Conservation (phyloP, 306 rosid species). For the Prinsepia uniflora region DNA sequence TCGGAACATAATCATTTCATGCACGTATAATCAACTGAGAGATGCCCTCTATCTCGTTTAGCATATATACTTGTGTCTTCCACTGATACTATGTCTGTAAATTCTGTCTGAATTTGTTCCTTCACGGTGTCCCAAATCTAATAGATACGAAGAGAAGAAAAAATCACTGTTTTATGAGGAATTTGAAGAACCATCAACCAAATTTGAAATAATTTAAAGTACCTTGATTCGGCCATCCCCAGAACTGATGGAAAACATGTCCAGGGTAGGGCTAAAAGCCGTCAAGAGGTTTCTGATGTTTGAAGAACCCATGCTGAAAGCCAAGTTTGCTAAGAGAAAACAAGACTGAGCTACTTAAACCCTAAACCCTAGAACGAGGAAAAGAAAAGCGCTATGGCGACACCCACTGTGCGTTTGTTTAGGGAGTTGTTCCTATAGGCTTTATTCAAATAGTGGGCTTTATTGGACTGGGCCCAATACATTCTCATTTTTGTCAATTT, state of each 20-base stretch:
- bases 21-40: constrained; percentile 89
- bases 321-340: background rate
- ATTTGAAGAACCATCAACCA: background rate
- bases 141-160: constrained; percentile 8
- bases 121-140: constrained; percentile 87
- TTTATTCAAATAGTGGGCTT: background rate
- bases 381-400: background rate
- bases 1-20: constrained; percentile 79
- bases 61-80: constrained; percentile 43
- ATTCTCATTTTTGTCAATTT: background rate
- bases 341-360: constrained; percentile 7
- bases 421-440: constrained; percentile 6
- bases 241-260: constrained; percentile 67
- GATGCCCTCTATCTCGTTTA: constrained; percentile 69
- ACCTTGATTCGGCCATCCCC: constrained; percentile 98
- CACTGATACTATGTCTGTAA: constrained; percentile 58
- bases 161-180: background rate
- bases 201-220: background rate
- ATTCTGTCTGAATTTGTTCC: constrained; percentile 85
- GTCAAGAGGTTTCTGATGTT: constrained; percentile 70
- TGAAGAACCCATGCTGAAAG: constrained; percentile 40
- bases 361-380: constrained; percentile 3
- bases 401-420: background rate
- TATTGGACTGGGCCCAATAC: background rate
- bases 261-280: constrained; percentile 70